phyloP scores from a whole-genome alignment of 805 yeast species.

The Yarrowia phangngaensis region DNA sequence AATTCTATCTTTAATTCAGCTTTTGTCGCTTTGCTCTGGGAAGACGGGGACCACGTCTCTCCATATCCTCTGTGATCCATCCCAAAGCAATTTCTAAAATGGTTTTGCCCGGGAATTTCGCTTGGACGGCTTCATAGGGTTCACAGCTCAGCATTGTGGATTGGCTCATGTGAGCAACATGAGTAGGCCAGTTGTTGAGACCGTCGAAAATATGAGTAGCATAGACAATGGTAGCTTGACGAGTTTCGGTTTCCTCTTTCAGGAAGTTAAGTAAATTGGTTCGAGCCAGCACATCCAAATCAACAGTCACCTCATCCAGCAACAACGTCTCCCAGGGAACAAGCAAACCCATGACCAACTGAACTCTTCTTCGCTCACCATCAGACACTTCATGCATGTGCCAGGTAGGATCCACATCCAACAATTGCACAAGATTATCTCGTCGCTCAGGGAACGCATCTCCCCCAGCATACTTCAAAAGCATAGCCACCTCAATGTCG shows the following conservation, averaged over 20 bases:
- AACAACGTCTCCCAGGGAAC: constrained; percentile 85
- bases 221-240: constrained; percentile 73
- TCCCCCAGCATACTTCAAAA: constrained; percentile 82
- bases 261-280: constrained; percentile 67
- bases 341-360: constrained; percentile 85
- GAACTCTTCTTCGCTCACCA: constrained; percentile 94
- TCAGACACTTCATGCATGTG: constrained; percentile 88
- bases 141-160: constrained; percentile 49
- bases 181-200: constrained; percentile 83
- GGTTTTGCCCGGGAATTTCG: constrained; percentile 12
- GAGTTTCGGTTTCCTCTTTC: constrained; percentile 61
- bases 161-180: constrained; percentile 68
- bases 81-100: constrained; percentile 39
- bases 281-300: constrained; percentile 88
- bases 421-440: constrained; percentile 64
- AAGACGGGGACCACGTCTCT: constrained; percentile 47
- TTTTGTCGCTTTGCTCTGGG: constrained; percentile 11
- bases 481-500: constrained; percentile 80
- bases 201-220: constrained; percentile 98
- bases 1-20: no score
- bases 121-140: constrained; percentile 29
- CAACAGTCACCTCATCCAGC: constrained; percentile 96
- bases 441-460: constrained; percentile 69
- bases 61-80: constrained; percentile 43
- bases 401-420: constrained; percentile 88